A percentile compares a stretch with the other conserved stretches of the same genome.
Evolutionary conservation across 1,284 basidiomycete genomes (phyloP).

Genomic region (Ustilago xerochloae): DNA sequence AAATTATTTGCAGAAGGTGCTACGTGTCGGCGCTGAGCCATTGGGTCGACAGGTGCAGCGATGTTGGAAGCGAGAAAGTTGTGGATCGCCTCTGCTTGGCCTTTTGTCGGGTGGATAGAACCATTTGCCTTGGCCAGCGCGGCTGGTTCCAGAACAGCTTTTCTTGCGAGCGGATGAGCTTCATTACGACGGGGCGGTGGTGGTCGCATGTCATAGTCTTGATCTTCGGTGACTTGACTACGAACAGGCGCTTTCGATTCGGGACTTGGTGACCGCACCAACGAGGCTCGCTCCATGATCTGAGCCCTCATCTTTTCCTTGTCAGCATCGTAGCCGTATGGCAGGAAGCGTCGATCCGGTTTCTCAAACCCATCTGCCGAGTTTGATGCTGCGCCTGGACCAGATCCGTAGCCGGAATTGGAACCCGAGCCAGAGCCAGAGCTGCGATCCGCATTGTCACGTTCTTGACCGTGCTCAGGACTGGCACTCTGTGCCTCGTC

Average conservation of each 20-base stretch:
- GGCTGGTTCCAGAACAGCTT: slow-evolving; percentile 10
- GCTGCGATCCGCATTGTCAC: slow-evolving; percentile 29
- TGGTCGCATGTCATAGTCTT: slow-evolving; percentile 33
- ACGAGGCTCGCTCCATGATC: slow-evolving; percentile 47
- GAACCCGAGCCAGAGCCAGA: slow-evolving; percentile 31
- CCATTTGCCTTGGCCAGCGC: slow-evolving; percentile 12
- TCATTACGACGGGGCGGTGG: slow-evolving; percentile 46
- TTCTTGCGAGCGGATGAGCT: slow-evolving; percentile 35
- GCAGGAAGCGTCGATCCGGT: slow-evolving; percentile 26
- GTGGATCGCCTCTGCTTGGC: slow-evolving; percentile 40
- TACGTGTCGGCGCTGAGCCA: slow-evolving; percentile 31
- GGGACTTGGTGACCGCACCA: slow-evolving; percentile 44
- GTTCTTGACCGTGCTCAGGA: slow-evolving; percentile 14
- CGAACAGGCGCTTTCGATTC: slow-evolving; percentile 1
- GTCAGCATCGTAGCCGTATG: slow-evolving; percentile 46
- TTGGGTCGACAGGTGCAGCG: slow-evolving; percentile 30
- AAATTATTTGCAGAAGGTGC: slow-evolving; percentile 29
- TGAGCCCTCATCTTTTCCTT: slow-evolving; percentile 39
- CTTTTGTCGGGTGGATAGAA: slow-evolving; percentile 29
- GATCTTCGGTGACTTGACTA: slow-evolving; percentile 5
- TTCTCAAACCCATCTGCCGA: slow-evolving; percentile 20
- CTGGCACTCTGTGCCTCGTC: slow-evolving; percentile 26
- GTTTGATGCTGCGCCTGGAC: slow-evolving; percentile 16
- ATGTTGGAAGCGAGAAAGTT: slow-evolving; percentile 44
- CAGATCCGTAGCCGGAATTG: slow-evolving; percentile 26